Base-by-base conservation (phyloP, 2,329 filamentous ascomycete genomes). In the Leptodontidium sp. region DNA sequence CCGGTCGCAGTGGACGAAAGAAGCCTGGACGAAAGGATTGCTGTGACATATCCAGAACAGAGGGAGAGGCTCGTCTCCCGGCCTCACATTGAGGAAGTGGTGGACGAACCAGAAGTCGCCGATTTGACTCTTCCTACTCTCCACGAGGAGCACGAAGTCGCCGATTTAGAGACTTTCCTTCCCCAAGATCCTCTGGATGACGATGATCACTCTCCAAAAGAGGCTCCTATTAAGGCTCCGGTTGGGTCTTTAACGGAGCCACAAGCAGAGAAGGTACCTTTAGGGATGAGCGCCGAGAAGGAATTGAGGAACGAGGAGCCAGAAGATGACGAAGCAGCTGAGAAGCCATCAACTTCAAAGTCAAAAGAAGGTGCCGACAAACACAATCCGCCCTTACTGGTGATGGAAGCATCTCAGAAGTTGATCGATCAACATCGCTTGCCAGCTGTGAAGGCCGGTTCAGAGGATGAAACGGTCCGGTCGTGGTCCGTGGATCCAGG, bases 371-470 rank as follows among this genome's bases (percentile, higher is more conserved):
- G 21, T 29, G 5, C 40, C 26, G 32, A 64, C 24, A 43, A 47
- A 11, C 14, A 40, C 14, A 47, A 67, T 5, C 61, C 50, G 32
- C 61, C 65, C 24, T 17, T 32, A 26, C 47, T 68, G 26, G 65
- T 70, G 5, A 40, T 26, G 45, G 64, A 59, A 55, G 68, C 65
- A 21, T 66, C 65, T 6, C 64, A 70, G 21, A 68, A 68, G 21
- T 21, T 68, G 15, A 66, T 70, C 29, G 68, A 63, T 14, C 68
- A 68, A 32, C 65, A 65, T 43, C 65, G 65, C 15, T 43, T 29
- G 15, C 61, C 66, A n/a, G 53, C 61, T 2, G 43, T 50, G 6
- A 66, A 67, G 49, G 43, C n/a, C 2, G 55, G 61, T n/a, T n/a
- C 45, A 12, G 53, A 29, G 2, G 53, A 32, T 17, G 57, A 66